Evolutionary conservation across 2,329 filamentous ascomycete genomes (phyloP).

Genomic region (Cryoendolithus antarcticus): DNA sequence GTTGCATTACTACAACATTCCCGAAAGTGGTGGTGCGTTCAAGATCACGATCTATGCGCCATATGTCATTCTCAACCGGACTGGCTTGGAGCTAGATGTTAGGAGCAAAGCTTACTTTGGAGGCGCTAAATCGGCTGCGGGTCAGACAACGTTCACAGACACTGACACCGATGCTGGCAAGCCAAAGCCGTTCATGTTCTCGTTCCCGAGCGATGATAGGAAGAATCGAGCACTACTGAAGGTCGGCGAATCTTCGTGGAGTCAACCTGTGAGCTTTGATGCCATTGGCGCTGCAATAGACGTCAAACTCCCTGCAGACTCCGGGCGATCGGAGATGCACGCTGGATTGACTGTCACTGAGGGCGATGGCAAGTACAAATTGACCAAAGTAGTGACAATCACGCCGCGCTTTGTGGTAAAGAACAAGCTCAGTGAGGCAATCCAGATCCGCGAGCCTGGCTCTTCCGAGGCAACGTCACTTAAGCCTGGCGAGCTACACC

Average conservation of each 20-base stretch:
- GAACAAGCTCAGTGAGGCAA: conserved; percentile 79
- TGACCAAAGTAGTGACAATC: conserved; percentile 90
- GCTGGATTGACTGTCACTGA: conserved; percentile 79
- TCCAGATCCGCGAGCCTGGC: conserved; percentile 82
- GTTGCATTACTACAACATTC: conserved; percentile 81
- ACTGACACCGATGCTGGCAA: conserved; percentile 50
- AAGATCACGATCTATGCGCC: conserved; percentile 90
- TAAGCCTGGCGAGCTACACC: conserved; percentile 64
- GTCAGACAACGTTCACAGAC: conserved; percentile 54
- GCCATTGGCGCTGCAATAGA: conserved; percentile 90
- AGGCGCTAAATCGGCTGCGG: conserved; percentile 68
- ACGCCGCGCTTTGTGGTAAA: conserved; percentile 87
- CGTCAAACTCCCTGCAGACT: conserved; percentile 64
- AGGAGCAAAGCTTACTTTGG: conserved; percentile 83
- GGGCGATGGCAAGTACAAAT: conserved; percentile 92
- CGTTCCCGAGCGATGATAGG: conserved; percentile 75
- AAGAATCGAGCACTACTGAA: conserved; percentile 82
- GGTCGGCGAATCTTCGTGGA: conserved; percentile 86
- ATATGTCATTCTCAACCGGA: conserved; percentile 92
- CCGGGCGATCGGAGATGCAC: conserved; percentile 69
- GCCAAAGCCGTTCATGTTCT: conserved; percentile 89
- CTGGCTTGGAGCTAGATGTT: conserved; percentile 75
- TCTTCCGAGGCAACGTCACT: conserved; percentile 75
- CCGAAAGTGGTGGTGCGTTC: conserved; percentile 89
- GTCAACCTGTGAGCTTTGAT: conserved; percentile 94